Percentiles rank a stretch among this genome's conserved stretches.
These are phyloP conservation scores for Dryas drummondii DNA, from an alignment of 306 rosid species.

Conservation along the genomic window DNA sequence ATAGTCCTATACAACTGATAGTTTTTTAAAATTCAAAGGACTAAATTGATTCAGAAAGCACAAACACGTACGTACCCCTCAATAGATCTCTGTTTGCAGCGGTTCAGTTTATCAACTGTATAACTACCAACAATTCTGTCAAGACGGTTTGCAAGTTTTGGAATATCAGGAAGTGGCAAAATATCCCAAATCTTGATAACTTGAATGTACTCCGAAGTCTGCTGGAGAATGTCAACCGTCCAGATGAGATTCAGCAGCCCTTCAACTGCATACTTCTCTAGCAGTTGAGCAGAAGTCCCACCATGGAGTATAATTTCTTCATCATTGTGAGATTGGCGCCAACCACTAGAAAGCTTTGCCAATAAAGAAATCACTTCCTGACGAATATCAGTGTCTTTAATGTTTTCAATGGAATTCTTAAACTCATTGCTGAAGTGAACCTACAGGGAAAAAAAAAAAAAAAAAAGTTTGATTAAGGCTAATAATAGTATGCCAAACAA, in stretches of 20 bases:
- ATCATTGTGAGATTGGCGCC: slow-evolving; percentile 11
- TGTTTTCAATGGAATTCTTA: background rate
- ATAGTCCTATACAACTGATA: no score
- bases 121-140: slow-evolving; percentile 28
- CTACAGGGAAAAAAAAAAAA: background rate
- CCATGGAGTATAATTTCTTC: slow-evolving; percentile 16
- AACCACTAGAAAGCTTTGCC: background rate
- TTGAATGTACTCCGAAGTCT: slow-evolving; percentile 32
- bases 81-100: slow-evolving; percentile 32
- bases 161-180: slow-evolving; percentile 29
- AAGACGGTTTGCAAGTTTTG: slow-evolving; percentile 25
- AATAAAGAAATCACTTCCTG: background rate
- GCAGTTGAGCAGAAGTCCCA: slow-evolving; percentile 28
- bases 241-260: slow-evolving; percentile 39
- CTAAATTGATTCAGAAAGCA: background rate
- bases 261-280: slow-evolving; percentile 41
- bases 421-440: background rate
- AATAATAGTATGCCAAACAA: no score
- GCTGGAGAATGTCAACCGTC: slow-evolving; percentile 37
- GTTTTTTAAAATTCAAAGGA: background rate
- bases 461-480: no score
- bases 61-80: slow-evolving; percentile 30
- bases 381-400: background rate
- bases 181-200: slow-evolving; percentile 52
- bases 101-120: slow-evolving; percentile 30